phyloP scores from a whole-genome alignment of 2,329 filamentous ascomycete genomes.

The Colletotrichum cordylinicola region DNA sequence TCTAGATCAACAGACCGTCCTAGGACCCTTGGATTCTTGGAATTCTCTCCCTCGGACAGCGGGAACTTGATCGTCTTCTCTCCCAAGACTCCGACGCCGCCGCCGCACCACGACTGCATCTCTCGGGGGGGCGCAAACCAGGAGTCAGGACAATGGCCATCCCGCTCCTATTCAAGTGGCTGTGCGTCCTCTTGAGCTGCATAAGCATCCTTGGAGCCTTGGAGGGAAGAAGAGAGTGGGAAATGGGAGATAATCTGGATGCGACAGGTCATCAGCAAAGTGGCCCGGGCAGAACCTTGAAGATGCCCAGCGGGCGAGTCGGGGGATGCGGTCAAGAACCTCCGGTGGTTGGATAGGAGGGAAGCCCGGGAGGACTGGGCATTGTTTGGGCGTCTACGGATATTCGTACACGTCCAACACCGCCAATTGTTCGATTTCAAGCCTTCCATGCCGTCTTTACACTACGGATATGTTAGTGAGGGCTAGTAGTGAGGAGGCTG shows the following conservation, averaged over 20 bases:
- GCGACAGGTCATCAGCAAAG: background rate
- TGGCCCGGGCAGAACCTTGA: background rate
- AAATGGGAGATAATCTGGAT: background rate
- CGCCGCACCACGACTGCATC: background rate
- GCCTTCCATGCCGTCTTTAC: background rate
- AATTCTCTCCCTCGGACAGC: background rate
- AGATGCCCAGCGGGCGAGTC: background rate
- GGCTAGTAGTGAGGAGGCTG: background rate
- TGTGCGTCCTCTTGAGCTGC: background rate
- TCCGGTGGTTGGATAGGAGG: background rate
- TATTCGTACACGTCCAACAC: background rate
- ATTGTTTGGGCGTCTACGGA: background rate
- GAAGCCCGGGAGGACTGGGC: background rate
- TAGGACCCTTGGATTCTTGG: background rate
- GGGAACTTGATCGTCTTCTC: background rate
- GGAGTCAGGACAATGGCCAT: background rate
- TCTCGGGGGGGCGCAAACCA: background rate
- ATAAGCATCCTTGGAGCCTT: background rate
- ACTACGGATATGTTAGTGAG: background rate
- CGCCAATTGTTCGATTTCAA: background rate
- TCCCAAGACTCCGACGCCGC: background rate
- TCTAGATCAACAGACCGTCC: background rate
- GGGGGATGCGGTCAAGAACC: background rate
- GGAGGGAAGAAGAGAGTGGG: background rate
- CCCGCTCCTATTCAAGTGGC: background rate